phyloP scores from a whole-genome alignment of 352 stramenopile genomes.

The Pythium periplocum region DNA sequence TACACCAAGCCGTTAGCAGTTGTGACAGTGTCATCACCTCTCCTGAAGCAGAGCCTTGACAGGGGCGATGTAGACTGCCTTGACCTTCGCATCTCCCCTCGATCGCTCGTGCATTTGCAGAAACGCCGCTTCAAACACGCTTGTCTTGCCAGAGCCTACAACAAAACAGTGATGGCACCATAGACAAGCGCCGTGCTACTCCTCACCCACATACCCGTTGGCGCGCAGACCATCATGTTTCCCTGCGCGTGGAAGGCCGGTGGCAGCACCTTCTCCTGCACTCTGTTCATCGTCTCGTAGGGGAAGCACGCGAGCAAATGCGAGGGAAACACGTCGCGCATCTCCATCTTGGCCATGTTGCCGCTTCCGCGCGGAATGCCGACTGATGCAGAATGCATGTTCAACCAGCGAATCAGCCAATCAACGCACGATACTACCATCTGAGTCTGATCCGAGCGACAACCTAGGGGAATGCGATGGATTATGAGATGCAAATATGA shows the following conservation, averaged over 20 bases:
- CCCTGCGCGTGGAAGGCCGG: constrained; percentile 20
- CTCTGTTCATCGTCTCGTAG: constrained; percentile 33
- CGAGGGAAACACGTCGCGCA: constrained; percentile 27
- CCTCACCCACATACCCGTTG: constrained; percentile 23
- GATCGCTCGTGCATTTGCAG: constrained; percentile 23
- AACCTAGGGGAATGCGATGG: too few species aligned
- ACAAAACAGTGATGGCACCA: background rate
- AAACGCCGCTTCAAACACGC: constrained; percentile 40
- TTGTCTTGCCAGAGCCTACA: constrained; percentile 42
- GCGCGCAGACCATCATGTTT: constrained; percentile 41
- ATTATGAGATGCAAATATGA: too few species aligned
- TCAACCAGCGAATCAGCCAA: constrained; percentile 4
- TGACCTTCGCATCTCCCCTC: constrained; percentile 6
- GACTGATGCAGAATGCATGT: too few species aligned
- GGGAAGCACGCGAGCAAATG: constrained; percentile 35
- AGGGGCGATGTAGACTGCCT: constrained; percentile 41
- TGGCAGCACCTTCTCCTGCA: constrained; percentile 36
- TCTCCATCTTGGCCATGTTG: constrained; percentile 3
- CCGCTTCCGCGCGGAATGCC: background rate
- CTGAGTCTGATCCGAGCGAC: too few species aligned
- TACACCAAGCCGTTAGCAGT: too few species aligned
- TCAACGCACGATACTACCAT: background rate
- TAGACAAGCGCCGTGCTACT: background rate
- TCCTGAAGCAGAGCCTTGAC: constrained; percentile 44
- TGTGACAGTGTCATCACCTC: constrained; percentile 13